Evolutionary conservation across 2,329 filamentous ascomycete genomes (phyloP).

Genomic region (Epichloe hybrida): DNA sequence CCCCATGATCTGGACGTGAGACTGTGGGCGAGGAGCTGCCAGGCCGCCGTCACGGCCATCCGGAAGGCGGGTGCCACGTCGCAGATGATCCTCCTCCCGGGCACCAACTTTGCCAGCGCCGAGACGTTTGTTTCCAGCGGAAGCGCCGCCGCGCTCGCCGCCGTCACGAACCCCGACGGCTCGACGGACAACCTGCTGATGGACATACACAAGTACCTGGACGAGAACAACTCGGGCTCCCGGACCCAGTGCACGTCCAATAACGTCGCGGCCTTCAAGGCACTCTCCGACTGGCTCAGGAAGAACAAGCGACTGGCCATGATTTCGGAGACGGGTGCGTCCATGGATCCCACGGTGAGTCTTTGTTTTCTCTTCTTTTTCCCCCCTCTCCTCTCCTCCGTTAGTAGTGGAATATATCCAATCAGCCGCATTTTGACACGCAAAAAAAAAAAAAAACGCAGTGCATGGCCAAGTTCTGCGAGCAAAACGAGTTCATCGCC

Average conservation of each 20-base stretch:
- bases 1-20: slow-evolving; percentile 46
- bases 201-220: slow-evolving; percentile 49
- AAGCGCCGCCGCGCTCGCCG: slow-evolving; percentile 35
- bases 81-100: slow-evolving; percentile 48
- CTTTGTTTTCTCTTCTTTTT: background rate
- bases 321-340: slow-evolving; percentile 39
- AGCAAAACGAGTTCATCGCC: slow-evolving; percentile 32
- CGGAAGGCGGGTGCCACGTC: slow-evolving; percentile 46
- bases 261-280: slow-evolving; percentile 34
- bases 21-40: slow-evolving; percentile 46
- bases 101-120: slow-evolving; percentile 43
- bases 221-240: slow-evolving; percentile 42
- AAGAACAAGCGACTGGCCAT: slow-evolving; percentile 33
- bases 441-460: slow-evolving; percentile 5
- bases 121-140: slow-evolving; percentile 33
- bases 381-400: background rate
- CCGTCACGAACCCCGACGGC: slow-evolving; percentile 45
- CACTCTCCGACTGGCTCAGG: slow-evolving; percentile 33
- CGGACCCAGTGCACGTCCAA: slow-evolving; percentile 38
- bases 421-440: background rate
- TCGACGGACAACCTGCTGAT: slow-evolving; percentile 41
- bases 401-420: background rate
- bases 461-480: slow-evolving; percentile 31
- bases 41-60: slow-evolving; percentile 51
- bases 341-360: slow-evolving; percentile 25